These are phyloP conservation scores for Helianthus tuberosus DNA, from an alignment of 129 eudicot species.

Conservation along the genomic window DNA sequence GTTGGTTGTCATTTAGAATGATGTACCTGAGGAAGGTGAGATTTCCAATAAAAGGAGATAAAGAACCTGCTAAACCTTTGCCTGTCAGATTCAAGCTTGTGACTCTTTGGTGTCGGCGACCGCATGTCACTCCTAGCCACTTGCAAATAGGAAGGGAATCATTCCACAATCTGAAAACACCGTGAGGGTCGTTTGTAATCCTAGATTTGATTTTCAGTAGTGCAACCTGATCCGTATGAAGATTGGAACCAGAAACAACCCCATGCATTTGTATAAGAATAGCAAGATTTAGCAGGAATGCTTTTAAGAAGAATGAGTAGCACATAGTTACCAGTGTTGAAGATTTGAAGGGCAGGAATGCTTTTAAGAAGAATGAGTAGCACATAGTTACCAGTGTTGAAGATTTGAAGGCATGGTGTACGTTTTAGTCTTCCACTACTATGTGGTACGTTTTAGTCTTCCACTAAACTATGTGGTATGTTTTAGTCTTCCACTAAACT, in stretches of 20 bases:
- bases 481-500: too few species aligned
- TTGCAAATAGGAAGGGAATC: slow-evolving; percentile 23
- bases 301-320: background rate
- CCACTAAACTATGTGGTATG: too few species aligned
- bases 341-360: background rate
- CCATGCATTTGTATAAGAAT: background rate
- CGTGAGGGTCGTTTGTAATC: background rate
- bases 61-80: slow-evolving; percentile 16
- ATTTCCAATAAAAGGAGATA: slow-evolving; percentile 34
- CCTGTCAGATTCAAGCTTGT: slow-evolving; percentile 5
- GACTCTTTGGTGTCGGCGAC: slow-evolving; percentile 30
- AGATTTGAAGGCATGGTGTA: too few species aligned
- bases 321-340: too few species aligned
- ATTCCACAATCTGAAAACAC: slow-evolving; percentile 18
- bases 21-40: slow-evolving; percentile 17
- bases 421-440: too few species aligned
- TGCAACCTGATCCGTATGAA: background rate
- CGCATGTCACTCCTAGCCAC: slow-evolving; percentile 30
- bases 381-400: too few species aligned
- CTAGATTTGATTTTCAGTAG: background rate
- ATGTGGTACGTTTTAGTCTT: too few species aligned
- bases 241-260: background rate
- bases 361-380: background rate
- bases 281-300: background rate
- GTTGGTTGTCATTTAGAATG: background rate